Conservation (phyloP, 2,329 filamentous ascomycete genomes). For the Trichoderma endophyticum region DNA sequence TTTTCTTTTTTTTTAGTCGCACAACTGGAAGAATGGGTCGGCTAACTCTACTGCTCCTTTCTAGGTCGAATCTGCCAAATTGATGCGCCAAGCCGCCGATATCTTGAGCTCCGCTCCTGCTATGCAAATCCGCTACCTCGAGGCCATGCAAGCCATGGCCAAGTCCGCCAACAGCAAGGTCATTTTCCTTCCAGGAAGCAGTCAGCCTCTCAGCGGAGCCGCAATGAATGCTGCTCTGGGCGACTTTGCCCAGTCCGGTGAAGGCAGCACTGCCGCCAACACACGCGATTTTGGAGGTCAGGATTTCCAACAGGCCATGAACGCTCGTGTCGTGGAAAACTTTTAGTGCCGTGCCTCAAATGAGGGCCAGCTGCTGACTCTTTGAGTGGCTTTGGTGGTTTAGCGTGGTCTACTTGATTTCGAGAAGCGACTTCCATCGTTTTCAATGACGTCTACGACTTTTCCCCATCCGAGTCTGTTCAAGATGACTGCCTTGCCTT, state of each 20-base stretch:
- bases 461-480: neutral
- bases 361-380: constrained; percentile 31
- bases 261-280: constrained; percentile 49
- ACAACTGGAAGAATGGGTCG: neutral
- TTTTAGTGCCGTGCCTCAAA: constrained; percentile 54
- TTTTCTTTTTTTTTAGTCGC: neutral
- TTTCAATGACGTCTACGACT: constrained; percentile 16
- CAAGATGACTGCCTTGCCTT: neutral
- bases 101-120: constrained; percentile 88
- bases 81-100: constrained; percentile 91
- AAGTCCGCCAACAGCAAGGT: constrained; percentile 88
- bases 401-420: constrained; percentile 39
- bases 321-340: constrained; percentile 78
- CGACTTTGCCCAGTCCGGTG: constrained; percentile 30
- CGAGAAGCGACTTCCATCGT: constrained; percentile 24
- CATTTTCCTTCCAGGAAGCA: constrained; percentile 69
- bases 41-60: constrained; percentile 6
- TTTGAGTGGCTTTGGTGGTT: constrained; percentile 27
- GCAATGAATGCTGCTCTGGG: constrained; percentile 45
- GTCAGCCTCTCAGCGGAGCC: constrained; percentile 51
- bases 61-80: constrained; percentile 84
- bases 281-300: constrained; percentile 48
- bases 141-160: constrained; percentile 98
- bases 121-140: constrained; percentile 97
- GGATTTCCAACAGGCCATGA: constrained; percentile 75